Conservation (phyloP, 331 rosid genomes). For the Spiraea crenata region DNA sequence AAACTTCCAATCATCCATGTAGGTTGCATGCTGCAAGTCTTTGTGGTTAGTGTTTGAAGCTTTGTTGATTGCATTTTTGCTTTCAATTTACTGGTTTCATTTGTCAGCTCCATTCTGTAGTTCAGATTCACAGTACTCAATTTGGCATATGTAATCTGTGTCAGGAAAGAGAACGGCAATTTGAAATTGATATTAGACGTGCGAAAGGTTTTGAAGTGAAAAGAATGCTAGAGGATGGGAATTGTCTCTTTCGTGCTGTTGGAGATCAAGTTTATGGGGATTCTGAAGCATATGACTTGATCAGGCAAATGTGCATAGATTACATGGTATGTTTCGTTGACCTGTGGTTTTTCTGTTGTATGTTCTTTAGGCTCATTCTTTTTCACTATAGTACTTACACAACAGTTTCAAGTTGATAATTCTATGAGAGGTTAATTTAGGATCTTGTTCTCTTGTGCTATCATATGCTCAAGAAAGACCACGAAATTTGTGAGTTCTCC, state of each 20-base stretch:
- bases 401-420: neutral
- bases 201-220: slow-evolving; percentile 81
- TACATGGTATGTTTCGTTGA: slow-evolving; percentile 63
- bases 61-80: neutral
- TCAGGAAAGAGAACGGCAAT: slow-evolving; percentile 94
- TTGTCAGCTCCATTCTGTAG: neutral
- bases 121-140: neutral
- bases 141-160: slow-evolving; percentile 28
- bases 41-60: neutral
- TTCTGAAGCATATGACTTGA: slow-evolving; percentile 61
- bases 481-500: neutral
- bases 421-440: neutral
- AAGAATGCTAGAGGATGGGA: slow-evolving; percentile 93
- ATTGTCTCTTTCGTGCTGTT: slow-evolving; percentile 97
- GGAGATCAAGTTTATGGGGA: slow-evolving; percentile 99
- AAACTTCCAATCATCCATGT: too few species aligned
- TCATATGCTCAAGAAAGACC: neutral
- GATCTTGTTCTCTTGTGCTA: neutral
- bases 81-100: neutral
- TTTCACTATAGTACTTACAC: neutral
- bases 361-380: neutral
- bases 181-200: slow-evolving; percentile 85
- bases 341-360: neutral
- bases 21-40: neutral
- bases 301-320: slow-evolving; percentile 90